Conservation (phyloP, 805 yeast genomes). For the Ogataea siamensis region DNA sequence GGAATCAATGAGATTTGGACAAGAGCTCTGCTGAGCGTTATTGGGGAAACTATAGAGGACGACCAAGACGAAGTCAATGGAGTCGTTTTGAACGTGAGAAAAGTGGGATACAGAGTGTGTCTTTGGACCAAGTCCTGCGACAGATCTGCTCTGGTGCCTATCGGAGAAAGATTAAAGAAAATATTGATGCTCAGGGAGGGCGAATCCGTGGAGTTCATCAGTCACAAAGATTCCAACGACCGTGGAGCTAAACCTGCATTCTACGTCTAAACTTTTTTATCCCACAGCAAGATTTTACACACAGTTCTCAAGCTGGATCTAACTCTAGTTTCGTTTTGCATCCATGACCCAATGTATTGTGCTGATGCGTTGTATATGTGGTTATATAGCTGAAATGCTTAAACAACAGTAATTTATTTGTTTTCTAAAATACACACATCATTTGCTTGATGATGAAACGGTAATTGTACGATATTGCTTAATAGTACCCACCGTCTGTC, state of each 20-base stretch:
- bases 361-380: slow-evolving; percentile 10
- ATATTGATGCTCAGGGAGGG: slow-evolving; percentile 72
- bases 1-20: slow-evolving; percentile 89
- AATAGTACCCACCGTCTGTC: slow-evolving; percentile 65
- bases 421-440: neutral
- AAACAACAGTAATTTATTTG: slow-evolving; percentile 6
- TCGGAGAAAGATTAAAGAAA: slow-evolving; percentile 85
- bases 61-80: slow-evolving; percentile 89
- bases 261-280: slow-evolving; percentile 12
- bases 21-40: slow-evolving; percentile 79
- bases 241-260: slow-evolving; percentile 32
- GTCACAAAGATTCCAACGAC: slow-evolving; percentile 52
- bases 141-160: slow-evolving; percentile 58
- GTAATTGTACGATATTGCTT: slow-evolving; percentile 46
- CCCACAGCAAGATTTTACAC: slow-evolving; percentile 9
- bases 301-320: slow-evolving; percentile 9
- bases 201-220: slow-evolving; percentile 76
- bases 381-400: slow-evolving; percentile 15
- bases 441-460: slow-evolving; percentile 18
- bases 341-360: slow-evolving; percentile 14
- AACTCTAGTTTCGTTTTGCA: slow-evolving; percentile 12
- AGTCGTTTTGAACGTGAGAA: slow-evolving; percentile 85
- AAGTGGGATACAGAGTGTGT: slow-evolving; percentile 77
- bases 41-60: slow-evolving; percentile 91
- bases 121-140: slow-evolving; percentile 89